phyloP scores from a whole-genome alignment of 1,139 yeast genomes.

The Sugiyamaella paludigena region DNA sequence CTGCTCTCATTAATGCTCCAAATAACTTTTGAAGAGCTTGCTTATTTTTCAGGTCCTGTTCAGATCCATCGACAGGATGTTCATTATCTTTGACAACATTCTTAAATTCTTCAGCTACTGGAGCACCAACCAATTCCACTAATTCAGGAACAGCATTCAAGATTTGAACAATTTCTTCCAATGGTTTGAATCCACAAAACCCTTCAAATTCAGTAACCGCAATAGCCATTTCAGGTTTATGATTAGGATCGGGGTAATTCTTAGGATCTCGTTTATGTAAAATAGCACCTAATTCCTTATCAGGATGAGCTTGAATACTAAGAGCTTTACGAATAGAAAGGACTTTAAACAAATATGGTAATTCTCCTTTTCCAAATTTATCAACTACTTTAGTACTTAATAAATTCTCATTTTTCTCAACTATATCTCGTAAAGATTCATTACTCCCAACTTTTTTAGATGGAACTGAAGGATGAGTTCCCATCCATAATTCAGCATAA shows the following conservation, averaged over 20 bases:
- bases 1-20: slow-evolving; percentile 76
- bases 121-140: slow-evolving; percentile 63
- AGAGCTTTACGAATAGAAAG: slow-evolving; percentile 88
- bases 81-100: slow-evolving; percentile 42
- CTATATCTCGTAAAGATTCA: slow-evolving; percentile 60
- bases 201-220: slow-evolving; percentile 96
- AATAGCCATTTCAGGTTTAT: slow-evolving; percentile 98
- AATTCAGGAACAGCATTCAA: slow-evolving; percentile 75
- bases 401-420: slow-evolving; percentile 46
- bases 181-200: slow-evolving; percentile 95
- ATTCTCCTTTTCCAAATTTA: slow-evolving; percentile 70
- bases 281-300: slow-evolving; percentile 73
- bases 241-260: slow-evolving; percentile 96
- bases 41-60: slow-evolving; percentile 46
- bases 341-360: slow-evolving; percentile 92
- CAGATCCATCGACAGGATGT: slow-evolving; percentile 50
- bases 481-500: slow-evolving; percentile 82
- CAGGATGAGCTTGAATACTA: slow-evolving; percentile 97
- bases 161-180: slow-evolving; percentile 66
- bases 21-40: slow-evolving; percentile 70
- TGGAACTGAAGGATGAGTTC: slow-evolving; percentile 93
- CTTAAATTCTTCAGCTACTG: slow-evolving; percentile 52
- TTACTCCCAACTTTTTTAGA: slow-evolving; percentile 59
- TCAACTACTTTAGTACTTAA: slow-evolving; percentile 55
- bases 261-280: slow-evolving; percentile 81